phyloP scores from a whole-genome alignment of 148 eudicot genomes.

The Diospyros lotus region DNA sequence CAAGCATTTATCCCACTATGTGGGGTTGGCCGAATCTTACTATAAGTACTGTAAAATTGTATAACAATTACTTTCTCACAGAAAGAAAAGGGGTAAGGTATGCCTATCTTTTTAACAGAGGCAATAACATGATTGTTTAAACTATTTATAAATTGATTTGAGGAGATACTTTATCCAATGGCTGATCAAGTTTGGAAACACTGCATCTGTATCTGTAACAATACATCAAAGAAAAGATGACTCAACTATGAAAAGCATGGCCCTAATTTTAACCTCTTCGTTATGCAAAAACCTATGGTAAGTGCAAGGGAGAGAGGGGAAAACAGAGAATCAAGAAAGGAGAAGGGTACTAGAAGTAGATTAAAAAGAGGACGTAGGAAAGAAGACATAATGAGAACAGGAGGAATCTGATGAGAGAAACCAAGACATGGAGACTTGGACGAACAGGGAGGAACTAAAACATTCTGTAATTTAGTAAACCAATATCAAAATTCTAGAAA shows the following conservation, averaged over 20 bases:
- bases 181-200: not conserved
- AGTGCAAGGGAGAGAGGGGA: too few relatives aligned
- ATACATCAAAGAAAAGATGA: not conserved
- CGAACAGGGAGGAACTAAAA: too few relatives aligned
- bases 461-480: too few relatives aligned
- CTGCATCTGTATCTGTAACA: not conserved
- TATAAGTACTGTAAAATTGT: not conserved
- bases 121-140: not conserved
- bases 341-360: too few relatives aligned
- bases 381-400: too few relatives aligned
- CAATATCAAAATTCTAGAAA: too few relatives aligned
- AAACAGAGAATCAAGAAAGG: too few relatives aligned
- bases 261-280: too few relatives aligned
- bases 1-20: not conserved
- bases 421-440: too few relatives aligned
- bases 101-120: not conserved
- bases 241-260: not conserved
- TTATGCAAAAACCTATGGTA: too few relatives aligned
- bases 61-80: constrained; percentile 1
- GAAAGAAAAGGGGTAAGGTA: not conserved
- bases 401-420: too few relatives aligned
- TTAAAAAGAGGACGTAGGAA: too few relatives aligned
- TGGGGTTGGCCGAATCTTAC: not conserved
- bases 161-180: not conserved
- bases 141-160: not conserved